Percentiles rank a stretch among this genome's conserved stretches.
These are phyloP conservation scores for Nemania serpens DNA, from an alignment of 2,329 filamentous ascomycete species.

Conservation along the genomic window DNA sequence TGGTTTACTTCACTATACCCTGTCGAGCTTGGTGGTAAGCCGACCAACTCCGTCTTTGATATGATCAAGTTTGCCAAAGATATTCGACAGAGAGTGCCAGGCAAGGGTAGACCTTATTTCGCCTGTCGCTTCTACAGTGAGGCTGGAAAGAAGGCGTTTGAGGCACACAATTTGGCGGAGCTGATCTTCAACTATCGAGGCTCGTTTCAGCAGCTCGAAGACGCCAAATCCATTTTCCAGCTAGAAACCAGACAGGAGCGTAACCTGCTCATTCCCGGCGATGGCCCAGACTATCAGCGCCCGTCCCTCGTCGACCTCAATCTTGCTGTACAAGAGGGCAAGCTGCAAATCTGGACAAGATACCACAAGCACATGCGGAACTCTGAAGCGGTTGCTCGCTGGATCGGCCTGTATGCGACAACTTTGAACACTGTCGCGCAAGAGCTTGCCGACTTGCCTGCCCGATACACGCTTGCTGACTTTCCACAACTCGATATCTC, in stretches of 20 bases:
- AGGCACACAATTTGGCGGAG: neutral
- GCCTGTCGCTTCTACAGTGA: neutral
- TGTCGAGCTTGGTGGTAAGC: neutral
- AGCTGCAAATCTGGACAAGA: neutral
- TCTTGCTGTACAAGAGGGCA: neutral
- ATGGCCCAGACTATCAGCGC: neutral
- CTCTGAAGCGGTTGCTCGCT: neutral
- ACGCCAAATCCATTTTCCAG: constrained; percentile 2
- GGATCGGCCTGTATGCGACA: neutral
- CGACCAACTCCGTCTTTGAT: neutral
- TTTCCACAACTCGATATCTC: neutral
- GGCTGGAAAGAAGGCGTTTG: neutral
- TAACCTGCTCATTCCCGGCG: neutral
- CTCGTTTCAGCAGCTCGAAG: constrained; percentile 6
- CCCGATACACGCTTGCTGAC: neutral
- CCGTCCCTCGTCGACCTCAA: neutral
- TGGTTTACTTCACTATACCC: constrained; percentile 12
- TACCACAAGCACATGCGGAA: neutral
- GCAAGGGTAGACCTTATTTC: constrained; percentile 4
- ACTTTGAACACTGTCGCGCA: neutral
- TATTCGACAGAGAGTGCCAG: neutral
- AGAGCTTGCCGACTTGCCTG: neutral
- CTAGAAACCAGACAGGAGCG: neutral
- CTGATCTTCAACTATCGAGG: constrained; percentile 7
- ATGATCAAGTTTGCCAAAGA: neutral